Conservation (phyloP, 371 early-diverging fungal species). For the Mucor indicus region DNA sequence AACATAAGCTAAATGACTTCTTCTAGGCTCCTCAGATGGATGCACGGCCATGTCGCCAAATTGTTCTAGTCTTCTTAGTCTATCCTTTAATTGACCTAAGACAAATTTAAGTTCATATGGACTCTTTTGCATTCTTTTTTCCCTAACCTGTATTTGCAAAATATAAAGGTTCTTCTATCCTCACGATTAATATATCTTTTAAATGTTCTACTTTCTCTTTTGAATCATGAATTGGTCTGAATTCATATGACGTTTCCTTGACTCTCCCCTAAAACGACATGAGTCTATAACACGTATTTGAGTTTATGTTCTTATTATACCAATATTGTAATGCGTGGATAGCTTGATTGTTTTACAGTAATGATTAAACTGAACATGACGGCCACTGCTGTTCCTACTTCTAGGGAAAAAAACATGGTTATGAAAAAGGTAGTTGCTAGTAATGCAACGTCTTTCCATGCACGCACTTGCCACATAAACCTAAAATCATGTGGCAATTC, state of each 20-base stretch:
- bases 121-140: not conserved
- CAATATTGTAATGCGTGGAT: slow-evolving; percentile 71
- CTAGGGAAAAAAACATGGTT: slow-evolving; percentile 79
- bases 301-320: slow-evolving; percentile 18
- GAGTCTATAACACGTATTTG: not conserved
- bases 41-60: slow-evolving; percentile 86
- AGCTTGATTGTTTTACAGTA: slow-evolving; percentile 85
- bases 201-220: slow-evolving; percentile 48
- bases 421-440: slow-evolving; percentile 71
- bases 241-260: slow-evolving; percentile 15
- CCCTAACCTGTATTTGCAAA: slow-evolving; percentile 83
- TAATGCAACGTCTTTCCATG: slow-evolving; percentile 80
- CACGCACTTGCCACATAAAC: slow-evolving; percentile 74
- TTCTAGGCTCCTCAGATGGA: slow-evolving; percentile 70
- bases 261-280: slow-evolving; percentile 11
- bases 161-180: slow-evolving; percentile 83
- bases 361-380: slow-evolving; percentile 77
- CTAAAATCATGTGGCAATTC: slow-evolving; percentile 69
- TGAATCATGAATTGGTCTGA: slow-evolving; percentile 12
- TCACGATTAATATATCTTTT: slow-evolving; percentile 76
- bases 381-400: slow-evolving; percentile 82
- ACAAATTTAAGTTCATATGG: not conserved
- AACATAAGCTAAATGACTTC: slow-evolving; percentile 57
- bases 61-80: slow-evolving; percentile 79
- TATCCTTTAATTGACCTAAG: slow-evolving; percentile 75